Evolutionary conservation across 306 rosid species (phyloP).

Genomic region (Astragalus membranaceus): DNA sequence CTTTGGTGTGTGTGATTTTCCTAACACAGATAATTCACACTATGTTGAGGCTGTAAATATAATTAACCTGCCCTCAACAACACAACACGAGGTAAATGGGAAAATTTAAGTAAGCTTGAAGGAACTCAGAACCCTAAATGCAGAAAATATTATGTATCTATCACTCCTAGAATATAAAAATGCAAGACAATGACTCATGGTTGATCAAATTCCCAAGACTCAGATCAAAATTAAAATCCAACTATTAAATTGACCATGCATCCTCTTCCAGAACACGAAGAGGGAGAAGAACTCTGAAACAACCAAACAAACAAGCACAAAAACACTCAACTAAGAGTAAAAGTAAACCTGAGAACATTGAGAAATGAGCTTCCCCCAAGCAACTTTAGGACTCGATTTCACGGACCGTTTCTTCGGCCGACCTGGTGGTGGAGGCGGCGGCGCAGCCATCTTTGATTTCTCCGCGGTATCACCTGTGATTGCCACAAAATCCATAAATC

Average conservation of each 20-base stretch:
- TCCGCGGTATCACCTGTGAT: constrained; percentile 47
- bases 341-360: constrained; percentile 80
- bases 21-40: neutral
- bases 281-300: neutral
- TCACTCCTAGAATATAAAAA: neutral
- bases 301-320: neutral
- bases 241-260: neutral
- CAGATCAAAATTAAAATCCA: neutral
- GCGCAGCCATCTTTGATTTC: constrained; percentile 32
- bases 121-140: neutral
- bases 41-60: neutral
- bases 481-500: constrained; percentile 17
- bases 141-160: neutral
- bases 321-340: neutral
- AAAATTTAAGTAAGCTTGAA: neutral
- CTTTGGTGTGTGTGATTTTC: neutral
- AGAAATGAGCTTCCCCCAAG: constrained; percentile 91
- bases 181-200: neutral
- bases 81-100: neutral
- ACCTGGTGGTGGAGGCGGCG: constrained; percentile 4
- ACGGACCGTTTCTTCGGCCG: constrained; percentile 50
- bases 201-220: neutral
- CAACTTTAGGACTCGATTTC: constrained; percentile 34
- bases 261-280: neutral
- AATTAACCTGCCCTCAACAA: neutral